These are phyloP conservation scores for Exophiala xenobiotica DNA, from an alignment of 2,329 filamentous ascomycete genomes.

Conservation along the genomic window DNA sequence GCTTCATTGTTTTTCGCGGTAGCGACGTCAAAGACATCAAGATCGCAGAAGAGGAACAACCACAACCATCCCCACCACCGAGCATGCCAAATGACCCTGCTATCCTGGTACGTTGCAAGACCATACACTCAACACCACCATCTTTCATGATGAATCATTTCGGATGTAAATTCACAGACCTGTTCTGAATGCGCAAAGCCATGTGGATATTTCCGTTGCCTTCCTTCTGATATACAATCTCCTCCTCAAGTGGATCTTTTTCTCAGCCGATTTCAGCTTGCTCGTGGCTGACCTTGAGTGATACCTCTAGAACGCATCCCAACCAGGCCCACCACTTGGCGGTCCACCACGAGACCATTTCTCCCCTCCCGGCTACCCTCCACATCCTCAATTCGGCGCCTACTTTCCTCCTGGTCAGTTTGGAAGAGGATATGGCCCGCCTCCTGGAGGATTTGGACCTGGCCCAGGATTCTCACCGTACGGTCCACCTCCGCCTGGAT, in stretches of 20 bases:
- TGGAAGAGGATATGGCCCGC: slow-evolving; percentile 51
- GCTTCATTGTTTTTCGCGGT: slow-evolving; percentile 97
- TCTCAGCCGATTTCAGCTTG: background rate
- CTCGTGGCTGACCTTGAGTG: slow-evolving; percentile 11
- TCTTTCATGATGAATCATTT: slow-evolving; percentile 81
- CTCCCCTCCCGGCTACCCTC: slow-evolving; percentile 51
- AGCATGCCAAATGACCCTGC: slow-evolving; percentile 83
- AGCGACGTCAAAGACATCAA: slow-evolving; percentile 98
- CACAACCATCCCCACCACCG: slow-evolving; percentile 65
- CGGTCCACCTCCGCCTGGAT: slow-evolving; percentile 74
- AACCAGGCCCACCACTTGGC: slow-evolving; percentile 42
- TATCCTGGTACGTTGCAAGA: slow-evolving; percentile 92
- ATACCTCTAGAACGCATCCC: slow-evolving; percentile 42
- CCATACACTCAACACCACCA: too few species aligned
- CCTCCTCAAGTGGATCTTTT: slow-evolving; percentile 2
- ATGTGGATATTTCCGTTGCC: slow-evolving; percentile 99
- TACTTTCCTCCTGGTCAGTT: slow-evolving; percentile 48
- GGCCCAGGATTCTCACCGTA: slow-evolving; percentile 72
- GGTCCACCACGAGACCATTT: slow-evolving; percentile 38
- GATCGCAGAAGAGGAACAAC: slow-evolving; percentile 76
- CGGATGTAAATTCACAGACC: slow-evolving; percentile 86
- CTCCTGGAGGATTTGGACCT: slow-evolving; percentile 51
- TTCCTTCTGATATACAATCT: slow-evolving; percentile 86
- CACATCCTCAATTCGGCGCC: slow-evolving; percentile 37
- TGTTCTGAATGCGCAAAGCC: slow-evolving; percentile 89